A percentile compares a stretch with the other conserved stretches of the same genome.
Evolutionary conservation across 2,329 filamentous ascomycete genomes (phyloP).

Genomic region (Penicillium sp.): DNA sequence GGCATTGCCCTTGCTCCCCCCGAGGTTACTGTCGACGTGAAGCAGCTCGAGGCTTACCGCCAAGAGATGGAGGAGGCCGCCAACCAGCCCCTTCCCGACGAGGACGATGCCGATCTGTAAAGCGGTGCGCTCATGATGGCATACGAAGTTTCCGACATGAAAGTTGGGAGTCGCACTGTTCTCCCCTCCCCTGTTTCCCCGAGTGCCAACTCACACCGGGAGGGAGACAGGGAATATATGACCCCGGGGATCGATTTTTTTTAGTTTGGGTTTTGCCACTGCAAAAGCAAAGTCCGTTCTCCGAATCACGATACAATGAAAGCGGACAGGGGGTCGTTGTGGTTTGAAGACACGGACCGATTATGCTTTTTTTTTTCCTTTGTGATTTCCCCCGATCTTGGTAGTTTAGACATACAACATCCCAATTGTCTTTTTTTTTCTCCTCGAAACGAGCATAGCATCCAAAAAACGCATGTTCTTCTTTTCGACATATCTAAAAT

Average conservation of each 20-base stretch:
- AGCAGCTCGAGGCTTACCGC: conserved; percentile 74
- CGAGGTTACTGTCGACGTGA: conserved; percentile 82
- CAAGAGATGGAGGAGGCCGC: conserved; percentile 83
- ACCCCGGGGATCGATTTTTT: conserved; percentile 12
- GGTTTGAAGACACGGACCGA: conserved; percentile 32
- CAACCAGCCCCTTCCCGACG: conserved; percentile 81
- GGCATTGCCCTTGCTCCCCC: conserved; percentile 91
- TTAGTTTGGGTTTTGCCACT: conserved; percentile 19
- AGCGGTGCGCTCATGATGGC: conserved; percentile 19
- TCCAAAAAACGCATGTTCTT: conserved; percentile 21
- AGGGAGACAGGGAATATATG: conserved; percentile 6
- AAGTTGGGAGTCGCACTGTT: conserved; percentile 11
- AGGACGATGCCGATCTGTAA: conserved; percentile 71
- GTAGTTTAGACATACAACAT: conserved; percentile 32
- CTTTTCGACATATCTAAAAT: conserved; percentile 21
- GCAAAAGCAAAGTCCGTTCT: conserved; percentile 25
- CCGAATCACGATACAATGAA: conserved; percentile 39
- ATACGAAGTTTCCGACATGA: conserved; percentile 15
- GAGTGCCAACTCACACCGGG: conserved; percentile 1
- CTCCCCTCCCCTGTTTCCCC: conserved; percentile 5
- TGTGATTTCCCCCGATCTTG: conserved; percentile 21
- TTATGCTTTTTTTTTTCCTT: conserved; percentile 34
- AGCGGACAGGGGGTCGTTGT: conserved; percentile 30
- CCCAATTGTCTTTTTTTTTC: conserved; percentile 26
- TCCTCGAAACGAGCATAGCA: conserved; percentile 24